phyloP scores from a whole-genome alignment of 495 filamentous ascomycete genomes.

The Podospora bellae-mahoneyi region DNA sequence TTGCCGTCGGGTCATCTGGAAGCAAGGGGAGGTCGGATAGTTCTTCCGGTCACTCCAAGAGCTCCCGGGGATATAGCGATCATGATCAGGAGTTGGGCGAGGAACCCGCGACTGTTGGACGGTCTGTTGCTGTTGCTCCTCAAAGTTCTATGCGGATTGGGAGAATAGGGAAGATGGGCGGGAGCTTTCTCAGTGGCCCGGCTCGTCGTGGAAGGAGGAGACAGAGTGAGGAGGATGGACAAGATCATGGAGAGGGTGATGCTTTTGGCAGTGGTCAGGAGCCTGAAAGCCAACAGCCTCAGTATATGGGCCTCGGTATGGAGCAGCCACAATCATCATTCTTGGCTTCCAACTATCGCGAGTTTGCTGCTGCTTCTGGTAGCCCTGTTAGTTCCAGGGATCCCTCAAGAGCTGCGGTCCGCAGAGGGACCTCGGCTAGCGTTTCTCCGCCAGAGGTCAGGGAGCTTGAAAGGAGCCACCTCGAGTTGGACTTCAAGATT shows the following conservation, averaged over 20 bases:
- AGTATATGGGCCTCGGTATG: slow-evolving; percentile 34
- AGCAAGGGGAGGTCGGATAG: slow-evolving; percentile 36
- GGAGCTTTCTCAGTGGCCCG: slow-evolving; percentile 70
- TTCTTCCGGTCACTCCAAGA: slow-evolving; percentile 42
- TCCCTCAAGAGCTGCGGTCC: slow-evolving; percentile 32
- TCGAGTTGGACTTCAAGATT: slow-evolving; percentile 55
- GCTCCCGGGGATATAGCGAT: slow-evolving; percentile 33
- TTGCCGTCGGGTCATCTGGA: slow-evolving; percentile 47
- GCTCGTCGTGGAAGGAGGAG: slow-evolving; percentile 68
- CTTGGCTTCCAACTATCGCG: slow-evolving; percentile 35
- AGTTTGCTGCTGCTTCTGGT: slow-evolving; percentile 39
- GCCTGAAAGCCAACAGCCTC: slow-evolving; percentile 35
- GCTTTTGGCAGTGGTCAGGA: slow-evolving; percentile 34
- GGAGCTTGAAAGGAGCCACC: slow-evolving; percentile 16
- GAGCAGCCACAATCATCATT: slow-evolving; percentile 37
- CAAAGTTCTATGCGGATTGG: slow-evolving; percentile 73
- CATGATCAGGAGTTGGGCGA: slow-evolving; percentile 42
- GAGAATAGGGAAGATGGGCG: slow-evolving; percentile 65
- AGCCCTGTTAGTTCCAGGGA: slow-evolving; percentile 45
- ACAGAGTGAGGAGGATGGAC: slow-evolving; percentile 69
- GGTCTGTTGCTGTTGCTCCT: slow-evolving; percentile 51
- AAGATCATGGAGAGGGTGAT: slow-evolving; percentile 37
- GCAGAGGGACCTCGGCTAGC: slow-evolving; percentile 27
- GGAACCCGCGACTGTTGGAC: slow-evolving; percentile 41
- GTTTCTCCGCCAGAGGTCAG: slow-evolving; percentile 16